These are phyloP conservation scores for Fusarium dlaminii DNA, from an alignment of 2,329 filamentous ascomycete genomes.

Conservation along the genomic window DNA sequence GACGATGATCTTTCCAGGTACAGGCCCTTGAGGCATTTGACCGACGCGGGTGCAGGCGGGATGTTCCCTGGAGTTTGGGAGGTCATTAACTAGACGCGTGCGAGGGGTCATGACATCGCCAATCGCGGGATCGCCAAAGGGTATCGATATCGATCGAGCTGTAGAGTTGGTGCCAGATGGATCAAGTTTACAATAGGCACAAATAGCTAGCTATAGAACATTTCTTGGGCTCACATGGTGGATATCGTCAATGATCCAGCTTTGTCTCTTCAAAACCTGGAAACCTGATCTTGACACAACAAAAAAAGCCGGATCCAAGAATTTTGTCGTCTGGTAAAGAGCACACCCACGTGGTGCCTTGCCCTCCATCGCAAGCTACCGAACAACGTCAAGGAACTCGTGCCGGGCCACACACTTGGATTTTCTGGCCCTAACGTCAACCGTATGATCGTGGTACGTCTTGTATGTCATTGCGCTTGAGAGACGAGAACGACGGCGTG, in stretches of 20 bases:
- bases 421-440: conserved; percentile 18
- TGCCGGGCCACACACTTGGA: conserved; percentile 14
- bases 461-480: conserved; percentile 25
- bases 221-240: conserved; percentile 25
- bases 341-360: conserved; percentile 38
- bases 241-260: conserved; percentile 23
- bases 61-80: conserved; percentile 27
- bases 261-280: conserved; percentile 12
- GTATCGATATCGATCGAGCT: conserved; percentile 26
- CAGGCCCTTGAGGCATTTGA: conserved; percentile 33
- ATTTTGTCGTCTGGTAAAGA: conserved; percentile 22
- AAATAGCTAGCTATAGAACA: neutral
- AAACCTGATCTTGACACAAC: conserved; percentile 13
- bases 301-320: conserved; percentile 19
- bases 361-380: conserved; percentile 32
- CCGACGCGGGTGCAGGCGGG: conserved; percentile 34
- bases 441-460: conserved; percentile 43
- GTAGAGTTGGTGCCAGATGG: conserved; percentile 12
- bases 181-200: conserved; percentile 3
- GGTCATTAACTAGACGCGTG: conserved; percentile 7
- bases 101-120: conserved; percentile 37
- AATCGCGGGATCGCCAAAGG: conserved; percentile 37
- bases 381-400: conserved; percentile 21
- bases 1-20: conserved; percentile 29
- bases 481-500: neutral